These are phyloP conservation scores for Podaxis carcinomalis DNA, from an alignment of 768 basidiomycete genomes.

Conservation along the genomic window DNA sequence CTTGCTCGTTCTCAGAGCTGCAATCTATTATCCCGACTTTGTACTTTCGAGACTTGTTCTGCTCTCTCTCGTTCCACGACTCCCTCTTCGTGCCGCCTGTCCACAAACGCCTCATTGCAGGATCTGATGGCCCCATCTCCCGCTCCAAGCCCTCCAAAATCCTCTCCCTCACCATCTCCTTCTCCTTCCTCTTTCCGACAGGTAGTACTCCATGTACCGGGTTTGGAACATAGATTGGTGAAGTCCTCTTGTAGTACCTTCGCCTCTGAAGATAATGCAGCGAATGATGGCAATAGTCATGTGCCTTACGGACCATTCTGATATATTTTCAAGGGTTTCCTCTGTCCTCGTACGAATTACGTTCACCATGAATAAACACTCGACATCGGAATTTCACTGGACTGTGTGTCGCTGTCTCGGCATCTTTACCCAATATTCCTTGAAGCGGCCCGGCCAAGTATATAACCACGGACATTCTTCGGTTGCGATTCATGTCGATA, in stretches of 20 bases:
- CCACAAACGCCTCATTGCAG: not conserved
- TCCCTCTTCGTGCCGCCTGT: not conserved
- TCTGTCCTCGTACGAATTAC: not conserved
- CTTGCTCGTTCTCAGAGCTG: not conserved
- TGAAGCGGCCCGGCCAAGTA: not conserved
- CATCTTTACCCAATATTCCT: not conserved
- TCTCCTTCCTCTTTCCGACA: conserved; percentile 1
- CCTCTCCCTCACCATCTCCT: not conserved
- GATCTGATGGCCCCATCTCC: not conserved
- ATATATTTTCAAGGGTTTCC: not conserved
- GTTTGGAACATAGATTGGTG: conserved; percentile 1
- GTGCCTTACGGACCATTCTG: conserved; percentile 5
- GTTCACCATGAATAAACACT: no score
- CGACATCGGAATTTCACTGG: not conserved
- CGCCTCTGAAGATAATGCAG: not conserved
- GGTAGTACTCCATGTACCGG: not conserved
- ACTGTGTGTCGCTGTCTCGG: not conserved
- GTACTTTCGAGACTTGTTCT: not conserved
- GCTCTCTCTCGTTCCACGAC: not conserved
- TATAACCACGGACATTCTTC: not conserved
- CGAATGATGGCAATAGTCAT: not conserved
- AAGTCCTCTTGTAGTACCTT: not conserved
- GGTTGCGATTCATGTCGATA: not conserved
- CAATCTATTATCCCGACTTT: not conserved
- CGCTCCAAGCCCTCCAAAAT: no score